Evolutionary conservation across 805 yeast genomes (phyloP), one percentile per base, ranked within the genome.

Genomic region (Lipomyces yamanashiensis): DNA sequence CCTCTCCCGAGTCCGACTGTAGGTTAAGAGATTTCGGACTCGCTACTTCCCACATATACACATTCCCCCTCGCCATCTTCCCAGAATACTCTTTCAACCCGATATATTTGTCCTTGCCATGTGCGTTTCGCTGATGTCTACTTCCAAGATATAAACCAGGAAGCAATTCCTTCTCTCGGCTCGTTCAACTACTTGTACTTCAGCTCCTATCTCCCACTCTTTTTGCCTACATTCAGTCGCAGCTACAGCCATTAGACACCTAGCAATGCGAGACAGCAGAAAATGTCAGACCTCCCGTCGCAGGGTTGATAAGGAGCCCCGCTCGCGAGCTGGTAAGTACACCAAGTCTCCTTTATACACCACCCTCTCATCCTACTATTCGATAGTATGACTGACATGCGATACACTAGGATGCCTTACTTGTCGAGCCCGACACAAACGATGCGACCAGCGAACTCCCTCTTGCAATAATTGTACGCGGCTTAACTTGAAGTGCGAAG

Each of bases 351-450:
- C 40, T 10, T n/a, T 7, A 8, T 15, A 1, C 21, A 43, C 17
- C 3, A 10, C 39, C 15, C 28, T 36, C 17, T 17, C 47, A 7
- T 13, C 10, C 6, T n/a, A 3, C 17, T 6, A 21, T 6, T 47
- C 21, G 45, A 36, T 8, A 7, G 9, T 12, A 28, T 8, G 13
- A 33, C 40, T 40, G 17, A 19, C 44, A 13, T 13, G 17, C 12
- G 37, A 15, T 50, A 12, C 33, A 0, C 21, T 47, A 58, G 66
- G 67, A 19, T 64, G 68, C 53, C 33, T 64, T n/a, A 64, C 68
- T 61, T 91, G 97, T 72, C 82, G 96, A n/a, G 72, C 75, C 58
- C 84, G 86, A 67, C 87, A 87, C 71, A 81, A 85, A 63, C 81
- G 81, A 67, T 87, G 92, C 74, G 88, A 87, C 66, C 87, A 84